phyloP scores from a whole-genome alignment of 2,329 filamentous ascomycete species.

The Tolypocladium paradoxum region DNA sequence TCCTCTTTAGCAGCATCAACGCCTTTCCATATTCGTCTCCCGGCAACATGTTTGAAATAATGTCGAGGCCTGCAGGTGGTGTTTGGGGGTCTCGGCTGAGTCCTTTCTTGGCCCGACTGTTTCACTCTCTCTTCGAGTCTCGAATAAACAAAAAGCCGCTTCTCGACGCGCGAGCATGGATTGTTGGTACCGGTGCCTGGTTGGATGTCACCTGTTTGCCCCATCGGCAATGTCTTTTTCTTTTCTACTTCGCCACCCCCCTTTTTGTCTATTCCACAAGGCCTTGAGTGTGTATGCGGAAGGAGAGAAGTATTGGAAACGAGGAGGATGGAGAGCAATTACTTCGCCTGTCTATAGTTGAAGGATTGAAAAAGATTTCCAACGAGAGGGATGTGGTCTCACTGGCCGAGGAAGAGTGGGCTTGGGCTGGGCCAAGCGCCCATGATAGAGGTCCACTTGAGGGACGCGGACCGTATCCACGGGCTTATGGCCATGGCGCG shows the following conservation, averaged over 20 bases:
- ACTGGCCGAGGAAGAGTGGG: conserved; percentile 1
- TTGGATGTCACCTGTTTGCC: background rate
- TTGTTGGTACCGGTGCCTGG: background rate
- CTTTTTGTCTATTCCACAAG: background rate
- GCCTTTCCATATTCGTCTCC: background rate
- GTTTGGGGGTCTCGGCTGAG: background rate
- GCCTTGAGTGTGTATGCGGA: background rate
- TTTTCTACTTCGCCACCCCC: background rate
- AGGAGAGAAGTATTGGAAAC: background rate
- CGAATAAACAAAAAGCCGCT: background rate
- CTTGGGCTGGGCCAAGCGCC: background rate
- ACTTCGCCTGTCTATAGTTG: background rate
- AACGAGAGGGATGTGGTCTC: background rate
- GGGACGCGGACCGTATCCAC: background rate
- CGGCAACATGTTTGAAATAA: background rate
- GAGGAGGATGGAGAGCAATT: background rate
- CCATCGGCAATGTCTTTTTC: background rate
- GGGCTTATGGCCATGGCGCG: background rate
- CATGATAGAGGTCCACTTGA: background rate
- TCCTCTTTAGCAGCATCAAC: background rate
- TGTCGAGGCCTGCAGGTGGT: background rate
- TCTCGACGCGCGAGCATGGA: background rate
- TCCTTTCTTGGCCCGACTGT: background rate
- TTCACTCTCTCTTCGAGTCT: background rate
- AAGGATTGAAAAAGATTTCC: background rate